Percentiles rank a stretch among this genome's conserved stretches.
phyloP scores from a whole-genome alignment of 768 basidiomycete species.

The Coprinopsis strossmayeri region DNA sequence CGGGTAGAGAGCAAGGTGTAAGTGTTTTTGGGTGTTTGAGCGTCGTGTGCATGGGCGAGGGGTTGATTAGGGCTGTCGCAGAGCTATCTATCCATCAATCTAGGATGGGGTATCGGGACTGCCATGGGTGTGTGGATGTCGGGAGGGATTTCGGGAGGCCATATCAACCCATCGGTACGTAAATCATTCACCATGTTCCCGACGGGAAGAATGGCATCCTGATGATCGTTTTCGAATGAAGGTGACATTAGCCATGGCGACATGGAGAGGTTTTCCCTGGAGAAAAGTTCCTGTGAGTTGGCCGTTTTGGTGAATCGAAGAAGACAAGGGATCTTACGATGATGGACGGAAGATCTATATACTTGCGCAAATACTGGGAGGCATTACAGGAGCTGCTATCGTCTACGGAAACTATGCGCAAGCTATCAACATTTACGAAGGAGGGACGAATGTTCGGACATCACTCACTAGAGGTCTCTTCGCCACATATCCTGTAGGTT shows the following conservation, averaged over 20 bases:
- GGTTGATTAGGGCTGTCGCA: conserved; percentile 15
- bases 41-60: too few species aligned
- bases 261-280: conserved; percentile 73
- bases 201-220: not conserved
- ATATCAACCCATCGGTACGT: conserved; percentile 67
- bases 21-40: not conserved
- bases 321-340: not conserved
- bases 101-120: conserved; percentile 54
- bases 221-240: conserved; percentile 14
- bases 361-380: conserved; percentile 57
- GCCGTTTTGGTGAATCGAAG: not conserved
- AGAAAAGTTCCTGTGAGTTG: conserved; percentile 63
- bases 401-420: conserved; percentile 63
- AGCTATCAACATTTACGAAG: conserved; percentile 60
- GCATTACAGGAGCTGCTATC: conserved; percentile 46
- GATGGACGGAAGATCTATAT: conserved; percentile 18
- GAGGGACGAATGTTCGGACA: conserved; percentile 45
- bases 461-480: conserved; percentile 52
- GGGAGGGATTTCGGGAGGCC: conserved; percentile 67
- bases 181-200: not conserved
- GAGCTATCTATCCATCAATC: conserved; percentile 41
- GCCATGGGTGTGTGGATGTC: conserved; percentile 65
- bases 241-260: conserved; percentile 66
- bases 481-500: conserved; percentile 52
- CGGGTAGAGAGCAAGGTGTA: conserved; percentile 49